These are phyloP conservation scores for Trichoderma sp. DNA, from an alignment of 2,329 filamentous ascomycete species.

Conservation along the genomic window DNA sequence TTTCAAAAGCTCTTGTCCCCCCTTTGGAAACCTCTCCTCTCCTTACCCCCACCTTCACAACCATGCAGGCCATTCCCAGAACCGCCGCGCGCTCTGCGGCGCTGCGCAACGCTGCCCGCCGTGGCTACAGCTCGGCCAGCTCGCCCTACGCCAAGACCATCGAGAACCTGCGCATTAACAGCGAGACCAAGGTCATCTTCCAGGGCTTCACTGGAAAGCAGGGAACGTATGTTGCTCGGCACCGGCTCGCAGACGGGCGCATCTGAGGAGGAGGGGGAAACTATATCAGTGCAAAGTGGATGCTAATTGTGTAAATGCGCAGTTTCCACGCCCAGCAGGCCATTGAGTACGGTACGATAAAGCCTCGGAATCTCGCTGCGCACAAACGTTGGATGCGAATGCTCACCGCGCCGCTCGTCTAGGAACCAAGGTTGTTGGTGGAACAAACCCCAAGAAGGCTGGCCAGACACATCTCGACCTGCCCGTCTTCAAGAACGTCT, in stretches of 20 bases:
- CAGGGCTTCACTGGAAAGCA: slow-evolving; percentile 98
- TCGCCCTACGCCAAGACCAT: slow-evolving; percentile 72
- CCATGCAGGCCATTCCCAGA: slow-evolving; percentile 85
- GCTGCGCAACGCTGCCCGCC: slow-evolving; percentile 64
- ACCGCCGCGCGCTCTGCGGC: slow-evolving; percentile 66
- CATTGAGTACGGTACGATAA: slow-evolving; percentile 86
- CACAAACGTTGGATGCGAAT: slow-evolving; percentile 10
- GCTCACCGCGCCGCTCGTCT: slow-evolving; percentile 31
- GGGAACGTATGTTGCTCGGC: slow-evolving; percentile 71
- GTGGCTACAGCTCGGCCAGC: slow-evolving; percentile 72
- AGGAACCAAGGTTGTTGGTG: slow-evolving; percentile 97
- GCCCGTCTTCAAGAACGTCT: slow-evolving; percentile 89
- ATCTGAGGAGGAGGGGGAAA: neutral
- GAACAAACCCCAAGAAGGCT: slow-evolving; percentile 99
- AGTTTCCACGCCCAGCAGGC: slow-evolving; percentile 98
- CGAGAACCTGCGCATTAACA: slow-evolving; percentile 88
- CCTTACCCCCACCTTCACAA: slow-evolving; percentile 24
- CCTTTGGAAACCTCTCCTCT: slow-evolving; percentile 22
- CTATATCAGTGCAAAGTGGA: neutral
- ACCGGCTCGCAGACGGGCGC: neutral
- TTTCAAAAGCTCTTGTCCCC: neutral
- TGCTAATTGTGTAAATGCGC: slow-evolving; percentile 23
- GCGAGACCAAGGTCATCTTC: slow-evolving; percentile 91
- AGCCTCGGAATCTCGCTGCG: slow-evolving; percentile 26
- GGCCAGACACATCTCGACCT: slow-evolving; percentile 84